Conservation (phyloP, 2,329 filamentous ascomycete species). For the Ascochyta clinopodiicola region DNA sequence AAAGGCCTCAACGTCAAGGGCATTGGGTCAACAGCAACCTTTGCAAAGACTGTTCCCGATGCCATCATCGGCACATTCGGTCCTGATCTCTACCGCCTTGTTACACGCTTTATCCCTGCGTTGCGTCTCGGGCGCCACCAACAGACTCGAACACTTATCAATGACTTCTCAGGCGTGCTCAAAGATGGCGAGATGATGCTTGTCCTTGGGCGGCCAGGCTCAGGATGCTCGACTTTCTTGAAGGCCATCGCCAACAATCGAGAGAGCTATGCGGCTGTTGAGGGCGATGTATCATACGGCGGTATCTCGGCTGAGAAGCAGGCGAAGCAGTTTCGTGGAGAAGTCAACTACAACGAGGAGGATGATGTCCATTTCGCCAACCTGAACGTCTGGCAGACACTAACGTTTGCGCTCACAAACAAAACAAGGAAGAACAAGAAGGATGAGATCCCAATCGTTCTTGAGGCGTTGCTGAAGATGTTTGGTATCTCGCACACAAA, state of each 20-base stretch:
- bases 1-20: constrained; percentile 79
- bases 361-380: constrained; percentile 77
- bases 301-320: constrained; percentile 73
- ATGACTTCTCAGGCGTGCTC: constrained; percentile 72
- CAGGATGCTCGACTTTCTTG: constrained; percentile 78
- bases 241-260: constrained; percentile 77
- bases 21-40: constrained; percentile 68
- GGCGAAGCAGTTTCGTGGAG: constrained; percentile 72
- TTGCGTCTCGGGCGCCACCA: constrained; percentile 57
- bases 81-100: constrained; percentile 73
- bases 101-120: constrained; percentile 62
- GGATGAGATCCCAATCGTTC: constrained; percentile 70
- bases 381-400: constrained; percentile 78
- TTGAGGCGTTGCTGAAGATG: constrained; percentile 74
- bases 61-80: constrained; percentile 81
- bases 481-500: constrained; percentile 80
- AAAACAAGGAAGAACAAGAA: constrained; percentile 74
- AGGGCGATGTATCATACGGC: constrained; percentile 74
- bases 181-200: constrained; percentile 75
- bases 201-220: constrained; percentile 74
- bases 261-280: constrained; percentile 68
- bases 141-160: constrained; percentile 63
- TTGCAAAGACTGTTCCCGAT: constrained; percentile 75
- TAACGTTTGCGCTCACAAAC: constrained; percentile 76
- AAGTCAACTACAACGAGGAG: constrained; percentile 80